These are phyloP conservation scores for Boletus vermiculosoides DNA, from an alignment of 768 basidiomycete genomes.

Conservation along the genomic window DNA sequence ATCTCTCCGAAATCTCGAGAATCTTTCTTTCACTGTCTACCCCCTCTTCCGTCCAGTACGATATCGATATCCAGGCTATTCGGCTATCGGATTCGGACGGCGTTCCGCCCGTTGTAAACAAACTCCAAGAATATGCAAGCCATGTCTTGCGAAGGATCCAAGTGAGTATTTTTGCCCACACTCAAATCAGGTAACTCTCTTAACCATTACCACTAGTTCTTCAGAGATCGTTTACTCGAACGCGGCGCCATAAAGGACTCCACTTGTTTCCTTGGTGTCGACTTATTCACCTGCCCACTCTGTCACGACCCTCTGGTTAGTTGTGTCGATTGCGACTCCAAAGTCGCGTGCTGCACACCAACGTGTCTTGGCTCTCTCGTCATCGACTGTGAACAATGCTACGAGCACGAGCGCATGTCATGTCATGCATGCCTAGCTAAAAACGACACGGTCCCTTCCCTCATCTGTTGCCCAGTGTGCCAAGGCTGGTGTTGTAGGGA, in stretches of 20 bases:
- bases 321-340: slow-evolving; percentile 13
- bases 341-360: background rate
- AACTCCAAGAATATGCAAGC: slow-evolving; percentile 13
- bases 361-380: background rate
- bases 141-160: slow-evolving; percentile 2
- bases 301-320: background rate
- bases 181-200: background rate
- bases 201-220: slow-evolving; percentile 4
- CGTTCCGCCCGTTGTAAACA: background rate
- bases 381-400: slow-evolving; percentile 3
- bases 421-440: slow-evolving; percentile 7
- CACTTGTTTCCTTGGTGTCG: background rate
- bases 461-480: slow-evolving; percentile 10
- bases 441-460: background rate
- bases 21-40: slow-evolving; percentile 10
- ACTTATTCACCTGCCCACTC: slow-evolving; percentile 17
- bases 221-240: slow-evolving; percentile 9
- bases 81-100: background rate
- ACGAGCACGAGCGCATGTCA: background rate
- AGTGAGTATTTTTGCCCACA: background rate
- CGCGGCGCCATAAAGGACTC: background rate
- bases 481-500: slow-evolving; percentile 10
- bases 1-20: slow-evolving; percentile 13
- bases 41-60: background rate
- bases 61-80: slow-evolving; percentile 12